Percentiles rank a stretch among this genome's conserved stretches.
Evolutionary conservation across 306 rosid species (phyloP).

Genomic region (Cucurbita ficifolia): DNA sequence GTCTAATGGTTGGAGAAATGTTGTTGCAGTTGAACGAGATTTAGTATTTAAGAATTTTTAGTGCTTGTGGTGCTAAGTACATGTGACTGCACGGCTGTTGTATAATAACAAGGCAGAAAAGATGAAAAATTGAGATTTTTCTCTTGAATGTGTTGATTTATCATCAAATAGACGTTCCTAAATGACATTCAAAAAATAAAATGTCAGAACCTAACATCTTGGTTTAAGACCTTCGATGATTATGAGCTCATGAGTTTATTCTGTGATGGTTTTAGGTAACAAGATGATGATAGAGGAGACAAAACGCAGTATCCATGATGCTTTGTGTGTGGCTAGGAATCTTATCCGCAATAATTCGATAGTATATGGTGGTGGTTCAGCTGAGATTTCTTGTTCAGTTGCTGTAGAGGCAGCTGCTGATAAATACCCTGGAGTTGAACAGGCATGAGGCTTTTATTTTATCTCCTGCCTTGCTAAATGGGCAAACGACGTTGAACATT

Average conservation of each 20-base stretch:
- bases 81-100: not conserved
- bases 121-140: not conserved
- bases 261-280: constrained; percentile 47
- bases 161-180: not conserved
- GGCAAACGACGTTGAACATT: not conserved
- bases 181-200: no score
- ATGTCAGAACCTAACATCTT: not conserved
- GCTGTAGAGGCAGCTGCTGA: constrained; percentile 95
- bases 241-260: constrained; percentile 1
- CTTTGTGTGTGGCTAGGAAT: constrained; percentile 93
- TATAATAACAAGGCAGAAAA: not conserved
- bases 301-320: constrained; percentile 90
- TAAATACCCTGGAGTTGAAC: constrained; percentile 83
- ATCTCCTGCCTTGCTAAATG: not conserved
- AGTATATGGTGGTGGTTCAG: constrained; percentile 96
- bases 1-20: not conserved
- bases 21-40: not conserved
- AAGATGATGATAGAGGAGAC: constrained; percentile 99
- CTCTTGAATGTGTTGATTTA: not conserved
- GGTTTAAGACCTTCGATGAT: not conserved
- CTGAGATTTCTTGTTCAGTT: constrained; percentile 77
- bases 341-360: constrained; percentile 92
- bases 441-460: constrained; percentile 29
- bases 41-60: no score
- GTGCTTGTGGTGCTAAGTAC: not conserved